Evolutionary conservation across 2,329 filamentous ascomycete species (phyloP), one percentile per base, ranked within the genome.

Genomic region (Leptodontidium sp.): DNA sequence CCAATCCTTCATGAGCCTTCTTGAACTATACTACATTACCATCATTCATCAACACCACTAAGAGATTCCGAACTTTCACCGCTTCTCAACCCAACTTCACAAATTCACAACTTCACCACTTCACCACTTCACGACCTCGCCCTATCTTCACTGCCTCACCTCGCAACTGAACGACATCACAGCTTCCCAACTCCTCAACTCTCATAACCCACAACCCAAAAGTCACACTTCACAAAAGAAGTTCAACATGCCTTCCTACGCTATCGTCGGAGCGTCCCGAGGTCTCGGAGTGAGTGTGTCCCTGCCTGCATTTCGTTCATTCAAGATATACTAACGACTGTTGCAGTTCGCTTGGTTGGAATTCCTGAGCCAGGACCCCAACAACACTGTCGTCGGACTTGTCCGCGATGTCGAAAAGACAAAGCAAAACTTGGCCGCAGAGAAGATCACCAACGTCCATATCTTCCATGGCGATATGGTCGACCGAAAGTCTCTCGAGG

Each of bases 271-370:
- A 49, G 72, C 72, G 8, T 72, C 71, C 47, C 67, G 71, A 21
- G 72, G 72, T 14, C 55, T 74, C 3, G 72, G 72, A 7, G 72
- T 55, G 32, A 35, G 52, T 35, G 1, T n/a, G 4, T 73, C 66
- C 64, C 61, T 63, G 2, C 43, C 21, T 53, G 17, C 38, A 61
- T 11, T 14, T 17, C 21, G 47, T 24, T 5, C 24, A 15, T 1
- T 43, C 14, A 15, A 32, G n/a, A 52, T 26, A 52, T 52, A 38
- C 64, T 64, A 17, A 45, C 45, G 32, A 14, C 24, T 29, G 35
- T 32, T 35, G 21, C 47, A 87, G 85, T 86, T 81, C 63, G 85
- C 82, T 69, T 84, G 87, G 74, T 69, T 88, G 35, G 77, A 76
- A n/a, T 78, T 84, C 35, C 70, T 86, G 3, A 85, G 85, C 0